Percentiles rank a stretch among this genome's conserved stretches.
phyloP scores from a whole-genome alignment of 257 asterid species.

The Solanum piurae region DNA sequence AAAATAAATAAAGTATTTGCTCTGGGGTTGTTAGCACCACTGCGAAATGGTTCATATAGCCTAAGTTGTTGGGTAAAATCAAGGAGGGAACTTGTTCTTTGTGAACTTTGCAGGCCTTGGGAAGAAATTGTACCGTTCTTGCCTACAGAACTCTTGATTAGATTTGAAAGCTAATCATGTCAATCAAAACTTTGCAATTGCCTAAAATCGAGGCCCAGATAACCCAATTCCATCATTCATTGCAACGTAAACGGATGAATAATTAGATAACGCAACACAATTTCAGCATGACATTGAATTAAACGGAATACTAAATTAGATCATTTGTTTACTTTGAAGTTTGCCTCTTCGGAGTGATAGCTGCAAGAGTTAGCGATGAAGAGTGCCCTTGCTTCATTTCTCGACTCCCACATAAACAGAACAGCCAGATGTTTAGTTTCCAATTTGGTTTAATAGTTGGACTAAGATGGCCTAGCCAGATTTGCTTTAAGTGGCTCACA shows the following conservation, averaged over 20 bases:
- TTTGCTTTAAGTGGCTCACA: neutral
- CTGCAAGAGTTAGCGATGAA: neutral
- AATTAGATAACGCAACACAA: no score
- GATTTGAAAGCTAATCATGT: neutral
- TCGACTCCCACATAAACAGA: neutral
- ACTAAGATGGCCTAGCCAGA: neutral
- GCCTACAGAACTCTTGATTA: neutral
- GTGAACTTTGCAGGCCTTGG: neutral
- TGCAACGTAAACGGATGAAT: no score
- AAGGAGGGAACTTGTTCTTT: neutral
- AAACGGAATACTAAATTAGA: no score
- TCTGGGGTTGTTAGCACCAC: conserved; percentile 14
- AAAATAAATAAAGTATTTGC: neutral
- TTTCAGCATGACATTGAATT: no score
- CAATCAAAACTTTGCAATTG: neutral
- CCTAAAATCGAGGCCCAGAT: neutral
- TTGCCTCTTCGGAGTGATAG: neutral
- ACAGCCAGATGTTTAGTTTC: neutral
- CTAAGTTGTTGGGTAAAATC: neutral
- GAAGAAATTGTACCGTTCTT: neutral
- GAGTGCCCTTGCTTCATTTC: neutral
- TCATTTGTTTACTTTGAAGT: neutral
- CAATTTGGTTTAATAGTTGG: neutral
- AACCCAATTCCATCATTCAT: no score
- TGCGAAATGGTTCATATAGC: neutral